Evolutionary conservation across 345 rosid genomes (phyloP), one percentile per base, ranked within the genome.

Genomic region (Eucalyptus marginata): DNA sequence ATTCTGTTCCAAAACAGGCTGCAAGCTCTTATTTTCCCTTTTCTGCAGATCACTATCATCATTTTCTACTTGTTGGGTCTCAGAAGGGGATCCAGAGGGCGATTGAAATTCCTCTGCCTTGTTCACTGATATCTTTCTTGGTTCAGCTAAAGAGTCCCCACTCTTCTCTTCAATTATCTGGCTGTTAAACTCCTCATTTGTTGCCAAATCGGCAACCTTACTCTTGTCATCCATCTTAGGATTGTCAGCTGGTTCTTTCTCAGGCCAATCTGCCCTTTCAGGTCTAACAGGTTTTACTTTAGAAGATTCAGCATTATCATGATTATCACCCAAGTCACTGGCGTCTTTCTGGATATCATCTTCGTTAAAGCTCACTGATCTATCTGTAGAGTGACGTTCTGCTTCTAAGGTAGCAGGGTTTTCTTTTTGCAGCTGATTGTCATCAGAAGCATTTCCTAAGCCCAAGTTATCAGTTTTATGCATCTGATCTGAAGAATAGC

Each of bases 31-130:
- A 87, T 91, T 91, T 91, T 95, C 98, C 83, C 84, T 95, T 80
- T 92, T 94, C 93, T 90, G 95, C 88, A 93, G 90, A 92, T 94
- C 93, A 88, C 44, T 90, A 49, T 92, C 92, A 88, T 92, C 96
- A 89, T 90, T 94, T 92, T 93, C 97, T 88, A 88, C 86, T 59
- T 91, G 80, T 87, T 93, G 95, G 87, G 92, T 88, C 88, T 93
- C 97, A 86, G 95, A 76, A 91, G 93, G 88, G 84, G 93, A 90
- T 90, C 85, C 94, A 9, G 92, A 58, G 79, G 93, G 87, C 29
- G 91, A 89, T 88, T 87, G 91, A 89, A 90, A 89, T 86, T 91
- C 96, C 43, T 93, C 97, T 71, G 90, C 87, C 54, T 47, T 54
- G 87, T 66, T 87, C 27, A 88, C 87, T 50, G 94, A 86, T 88